These are phyloP conservation scores for Fraxinus platypoda DNA, from an alignment of 305 asterid genomes.

Conservation along the genomic window DNA sequence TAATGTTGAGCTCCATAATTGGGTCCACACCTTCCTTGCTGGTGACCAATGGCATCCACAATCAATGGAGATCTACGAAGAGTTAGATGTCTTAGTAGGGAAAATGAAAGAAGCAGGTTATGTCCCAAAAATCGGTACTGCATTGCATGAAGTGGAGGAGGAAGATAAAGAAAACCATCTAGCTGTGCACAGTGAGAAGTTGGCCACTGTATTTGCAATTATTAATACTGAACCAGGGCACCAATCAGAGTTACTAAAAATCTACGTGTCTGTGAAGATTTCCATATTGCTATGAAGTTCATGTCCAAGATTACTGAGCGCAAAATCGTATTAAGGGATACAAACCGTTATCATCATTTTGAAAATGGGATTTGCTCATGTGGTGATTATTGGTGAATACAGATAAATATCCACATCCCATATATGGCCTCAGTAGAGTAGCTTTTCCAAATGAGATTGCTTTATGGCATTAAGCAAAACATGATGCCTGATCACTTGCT, in stretches of 20 bases:
- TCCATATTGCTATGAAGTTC: slow-evolving; percentile 67
- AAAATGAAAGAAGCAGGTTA: slow-evolving; percentile 77
- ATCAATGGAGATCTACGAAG: slow-evolving; percentile 57
- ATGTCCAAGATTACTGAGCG: slow-evolving; percentile 69
- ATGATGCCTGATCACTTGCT: too few relatives aligned
- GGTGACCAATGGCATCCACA: slow-evolving; percentile 71
- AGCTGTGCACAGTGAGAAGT: slow-evolving; percentile 73
- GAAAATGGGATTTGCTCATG: slow-evolving; percentile 72
- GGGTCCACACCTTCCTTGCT: slow-evolving; percentile 72
- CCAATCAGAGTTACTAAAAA: slow-evolving; percentile 73
- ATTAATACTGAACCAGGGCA: slow-evolving; percentile 50
- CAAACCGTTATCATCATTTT: slow-evolving; percentile 78
- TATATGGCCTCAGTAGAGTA: background rate
- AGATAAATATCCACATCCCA: background rate
- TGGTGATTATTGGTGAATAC: slow-evolving; percentile 74
- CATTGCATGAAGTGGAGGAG: slow-evolving; percentile 87
- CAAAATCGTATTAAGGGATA: slow-evolving; percentile 66
- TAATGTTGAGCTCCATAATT: slow-evolving; percentile 59
- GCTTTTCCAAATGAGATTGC: too few relatives aligned
- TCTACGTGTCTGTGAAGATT: slow-evolving; percentile 77
- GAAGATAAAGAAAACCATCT: slow-evolving; percentile 84
- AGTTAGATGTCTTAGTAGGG: slow-evolving; percentile 58
- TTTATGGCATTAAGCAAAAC: too few relatives aligned
- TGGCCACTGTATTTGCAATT: slow-evolving; percentile 76
- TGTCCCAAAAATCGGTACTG: slow-evolving; percentile 60